Evolutionary conservation across 768 basidiomycete genomes (phyloP).

Genomic region (Trametes maxima): DNA sequence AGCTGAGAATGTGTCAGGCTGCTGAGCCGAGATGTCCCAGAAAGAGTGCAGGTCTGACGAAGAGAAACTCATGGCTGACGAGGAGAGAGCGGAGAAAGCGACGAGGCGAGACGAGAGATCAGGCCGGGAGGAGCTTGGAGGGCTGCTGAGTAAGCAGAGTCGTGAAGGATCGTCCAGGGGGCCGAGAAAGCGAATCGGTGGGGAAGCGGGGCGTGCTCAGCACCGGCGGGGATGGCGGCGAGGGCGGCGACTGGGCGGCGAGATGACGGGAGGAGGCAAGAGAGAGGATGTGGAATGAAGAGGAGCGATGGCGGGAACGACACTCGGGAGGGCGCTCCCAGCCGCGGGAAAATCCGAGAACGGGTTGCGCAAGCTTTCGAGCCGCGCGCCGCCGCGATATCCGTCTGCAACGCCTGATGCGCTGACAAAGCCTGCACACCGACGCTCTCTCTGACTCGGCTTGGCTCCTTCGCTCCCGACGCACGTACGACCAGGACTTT

Average conservation of each 20-base stretch:
- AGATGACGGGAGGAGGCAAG: constrained; percentile 5
- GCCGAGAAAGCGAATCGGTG: not conserved
- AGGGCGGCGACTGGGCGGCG: constrained; percentile 1
- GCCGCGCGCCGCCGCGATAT: constrained; percentile 3
- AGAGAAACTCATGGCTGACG: constrained; percentile 49
- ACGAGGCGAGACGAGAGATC: constrained; percentile 18
- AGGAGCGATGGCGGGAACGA: constrained; percentile 19
- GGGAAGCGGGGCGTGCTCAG: constrained; percentile 7
- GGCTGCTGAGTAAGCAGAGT: constrained; percentile 15
- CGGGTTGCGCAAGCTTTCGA: constrained; percentile 22
- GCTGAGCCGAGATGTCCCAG: constrained; percentile 63
- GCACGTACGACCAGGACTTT: not conserved
- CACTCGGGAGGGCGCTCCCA: constrained; percentile 14
- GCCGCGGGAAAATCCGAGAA: constrained; percentile 19
- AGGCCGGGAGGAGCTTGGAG: constrained; percentile 20
- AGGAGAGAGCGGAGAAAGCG: constrained; percentile 10
- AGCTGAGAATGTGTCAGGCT: constrained; percentile 59
- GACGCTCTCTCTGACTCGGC: constrained; percentile 6
- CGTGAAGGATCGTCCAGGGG: constrained; percentile 2
- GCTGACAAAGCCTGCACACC: constrained; percentile 9
- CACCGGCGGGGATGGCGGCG: constrained; percentile 5
- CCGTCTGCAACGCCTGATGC: not conserved
- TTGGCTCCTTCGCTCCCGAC: constrained; percentile 1
- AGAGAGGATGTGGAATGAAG: constrained; percentile 10
- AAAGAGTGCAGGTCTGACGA: constrained; percentile 46